Base-by-base conservation (phyloP, 768 basidiomycete species). In the Russula earlei region DNA sequence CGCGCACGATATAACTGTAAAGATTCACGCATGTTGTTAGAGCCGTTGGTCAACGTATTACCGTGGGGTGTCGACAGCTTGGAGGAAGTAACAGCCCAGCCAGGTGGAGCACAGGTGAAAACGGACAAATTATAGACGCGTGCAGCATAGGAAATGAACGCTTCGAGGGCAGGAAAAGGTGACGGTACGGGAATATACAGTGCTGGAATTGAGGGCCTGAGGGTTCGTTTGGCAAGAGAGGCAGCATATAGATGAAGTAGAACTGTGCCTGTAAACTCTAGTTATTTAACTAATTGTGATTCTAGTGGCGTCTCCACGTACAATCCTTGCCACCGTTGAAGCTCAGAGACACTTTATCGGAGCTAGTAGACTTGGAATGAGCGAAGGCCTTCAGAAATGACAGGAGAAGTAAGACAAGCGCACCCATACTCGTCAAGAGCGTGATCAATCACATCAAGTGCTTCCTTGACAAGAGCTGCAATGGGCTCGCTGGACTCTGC, bases 291-390 rank as follows among this genome's bases (percentile, higher is more conserved):
- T 25, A 24, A 25, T 15, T 22, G 17, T 12, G 47, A 47, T 12
- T 19, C 7, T 36, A 9, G 34, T 34, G 49, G 52, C n/a, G 11
- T 27, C 38, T 31, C 7, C 22, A 75, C 84, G 63, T 65, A 95
- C 96, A 99, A 67, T 99, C 96, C 69, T 99, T 99, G 50, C 96
- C 96, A 10, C 96, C 96, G 63, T 98, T 99, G 74, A 97, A 99
- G 70, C 93, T 96, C 57, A 99, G 76, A 3, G 93, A 85, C 4
- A 93, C 72, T 53, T 77, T 74, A 34, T 85, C 80, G 5, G 45
- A 49, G 31, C 58, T 68, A 55, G 54, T 51, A 50, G 51, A 36
- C 58, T 33, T 4, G 22, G 41, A 22, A 20, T 44, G 46, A 56
- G 38, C 58, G 62, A 53, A 19, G 27, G 45, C 41, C 24, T 43